Conservation (phyloP, 1,284 basidiomycete genomes). For the Trichosporon asahii region DNA sequence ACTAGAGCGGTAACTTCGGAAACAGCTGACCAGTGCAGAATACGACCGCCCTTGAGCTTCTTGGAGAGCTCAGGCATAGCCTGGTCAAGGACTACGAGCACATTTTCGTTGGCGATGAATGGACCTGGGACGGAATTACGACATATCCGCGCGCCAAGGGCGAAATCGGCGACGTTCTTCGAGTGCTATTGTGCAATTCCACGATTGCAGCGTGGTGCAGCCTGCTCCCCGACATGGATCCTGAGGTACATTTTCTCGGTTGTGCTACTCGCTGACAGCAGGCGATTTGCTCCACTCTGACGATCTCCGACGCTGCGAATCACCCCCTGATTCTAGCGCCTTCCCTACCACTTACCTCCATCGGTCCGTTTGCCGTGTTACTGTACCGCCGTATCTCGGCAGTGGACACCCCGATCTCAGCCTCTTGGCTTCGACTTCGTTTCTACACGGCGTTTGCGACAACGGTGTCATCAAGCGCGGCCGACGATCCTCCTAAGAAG, state of each 20-base stretch:
- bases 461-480: conserved; percentile 1
- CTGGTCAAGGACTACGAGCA: conserved; percentile 30
- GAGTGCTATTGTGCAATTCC: conserved; percentile 21
- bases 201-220: conserved; percentile 32
- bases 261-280: not conserved
- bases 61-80: conserved; percentile 22
- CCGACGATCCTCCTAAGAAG: not conserved
- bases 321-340: conserved; percentile 19
- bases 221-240: conserved; percentile 19
- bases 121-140: conserved; percentile 2
- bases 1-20: not conserved
- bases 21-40: conserved; percentile 24
- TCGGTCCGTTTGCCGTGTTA: conserved; percentile 11
- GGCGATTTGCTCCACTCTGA: conserved; percentile 8
- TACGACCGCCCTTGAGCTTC: conserved; percentile 24
- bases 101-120: not conserved
- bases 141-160: conserved; percentile 14
- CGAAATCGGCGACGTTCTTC: conserved; percentile 19
- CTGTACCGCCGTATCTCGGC: conserved; percentile 15
- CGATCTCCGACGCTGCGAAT: conserved; percentile 1
- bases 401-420: not conserved
- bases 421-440: conserved; percentile 17
- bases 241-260: conserved; percentile 16
- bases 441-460: conserved; percentile 12
- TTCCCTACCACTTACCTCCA: not conserved